These are phyloP conservation scores for Phlyctochytrium planicorne DNA, from an alignment of 192 early-diverging fungal species.

Conservation along the genomic window DNA sequence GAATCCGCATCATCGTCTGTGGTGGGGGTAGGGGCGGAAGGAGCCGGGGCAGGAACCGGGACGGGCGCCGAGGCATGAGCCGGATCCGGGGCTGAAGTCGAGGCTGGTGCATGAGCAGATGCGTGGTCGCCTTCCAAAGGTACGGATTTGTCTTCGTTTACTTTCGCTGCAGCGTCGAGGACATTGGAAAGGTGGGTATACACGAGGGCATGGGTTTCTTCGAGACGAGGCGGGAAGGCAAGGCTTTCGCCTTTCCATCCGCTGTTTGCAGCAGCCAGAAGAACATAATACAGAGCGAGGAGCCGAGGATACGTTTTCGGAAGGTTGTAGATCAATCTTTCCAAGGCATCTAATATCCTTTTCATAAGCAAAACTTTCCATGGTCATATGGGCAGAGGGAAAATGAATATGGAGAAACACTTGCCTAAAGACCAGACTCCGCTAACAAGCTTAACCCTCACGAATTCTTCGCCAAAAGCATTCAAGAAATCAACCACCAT, in stretches of 20 bases:
- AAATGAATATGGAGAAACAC: background rate
- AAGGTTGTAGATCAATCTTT: background rate
- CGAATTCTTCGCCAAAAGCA: constrained; percentile 17
- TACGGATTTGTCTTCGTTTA: too few species aligned
- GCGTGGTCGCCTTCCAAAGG: too few species aligned
- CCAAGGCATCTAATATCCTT: background rate
- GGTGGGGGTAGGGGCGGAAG: background rate
- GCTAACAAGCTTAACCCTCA: background rate
- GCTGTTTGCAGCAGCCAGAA: background rate
- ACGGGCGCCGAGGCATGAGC: background rate
- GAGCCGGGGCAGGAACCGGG: background rate
- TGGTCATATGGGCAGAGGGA: too few species aligned
- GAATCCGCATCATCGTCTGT: background rate
- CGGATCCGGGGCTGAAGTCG: background rate
- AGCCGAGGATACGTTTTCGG: background rate
- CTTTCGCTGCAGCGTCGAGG: too few species aligned
- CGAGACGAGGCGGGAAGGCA: background rate
- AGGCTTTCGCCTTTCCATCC: background rate
- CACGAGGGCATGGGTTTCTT: background rate
- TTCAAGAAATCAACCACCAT: constrained; percentile 20
- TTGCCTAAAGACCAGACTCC: constrained; percentile 8
- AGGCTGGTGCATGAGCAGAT: too few species aligned
- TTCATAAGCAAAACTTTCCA: too few species aligned
- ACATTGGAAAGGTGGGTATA: background rate
- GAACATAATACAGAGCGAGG: background rate